A percentile compares a stretch with the other conserved stretches of the same genome.
phyloP scores from a whole-genome alignment of 2,329 filamentous ascomycete genomes.

The Phyllosticta paracitricarpa region DNA sequence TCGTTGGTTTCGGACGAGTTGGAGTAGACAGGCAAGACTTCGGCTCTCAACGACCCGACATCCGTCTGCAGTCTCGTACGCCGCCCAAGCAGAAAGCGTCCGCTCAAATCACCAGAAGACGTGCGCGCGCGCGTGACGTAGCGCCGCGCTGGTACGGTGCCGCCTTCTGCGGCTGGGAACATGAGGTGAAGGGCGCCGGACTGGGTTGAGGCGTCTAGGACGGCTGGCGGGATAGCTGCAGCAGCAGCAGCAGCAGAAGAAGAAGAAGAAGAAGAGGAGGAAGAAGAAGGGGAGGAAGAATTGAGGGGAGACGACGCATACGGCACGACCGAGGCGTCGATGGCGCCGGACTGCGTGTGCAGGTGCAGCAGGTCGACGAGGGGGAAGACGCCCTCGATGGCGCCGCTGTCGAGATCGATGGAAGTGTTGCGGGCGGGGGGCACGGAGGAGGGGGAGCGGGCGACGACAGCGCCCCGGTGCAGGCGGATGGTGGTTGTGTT shows the following conservation, averaged over 20 bases:
- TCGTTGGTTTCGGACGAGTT: neutral
- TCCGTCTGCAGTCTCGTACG: neutral
- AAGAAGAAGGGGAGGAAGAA: neutral
- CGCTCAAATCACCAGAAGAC: neutral
- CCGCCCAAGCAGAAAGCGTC: neutral
- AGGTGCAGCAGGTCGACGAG: conserved; percentile 3
- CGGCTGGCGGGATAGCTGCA: neutral
- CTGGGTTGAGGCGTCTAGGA: neutral
- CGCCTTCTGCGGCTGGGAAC: neutral
- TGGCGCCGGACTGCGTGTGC: neutral
- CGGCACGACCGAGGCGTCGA: neutral
- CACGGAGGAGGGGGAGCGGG: neutral
- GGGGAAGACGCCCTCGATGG: neutral
- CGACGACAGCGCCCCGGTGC: neutral
- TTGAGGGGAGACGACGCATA: neutral
- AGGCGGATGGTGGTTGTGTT: neutral
- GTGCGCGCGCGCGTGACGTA: neutral
- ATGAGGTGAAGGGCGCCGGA: neutral
- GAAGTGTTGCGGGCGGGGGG: neutral
- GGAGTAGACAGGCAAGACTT: neutral
- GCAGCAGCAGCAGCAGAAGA: too few relatives aligned
- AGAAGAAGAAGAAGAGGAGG: neutral
- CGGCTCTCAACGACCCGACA: neutral
- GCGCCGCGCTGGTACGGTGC: neutral
- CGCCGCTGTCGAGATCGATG: neutral